Base-by-base conservation (phyloP, 352 stramenopile species). In the Phytophthora kernoviae region DNA sequence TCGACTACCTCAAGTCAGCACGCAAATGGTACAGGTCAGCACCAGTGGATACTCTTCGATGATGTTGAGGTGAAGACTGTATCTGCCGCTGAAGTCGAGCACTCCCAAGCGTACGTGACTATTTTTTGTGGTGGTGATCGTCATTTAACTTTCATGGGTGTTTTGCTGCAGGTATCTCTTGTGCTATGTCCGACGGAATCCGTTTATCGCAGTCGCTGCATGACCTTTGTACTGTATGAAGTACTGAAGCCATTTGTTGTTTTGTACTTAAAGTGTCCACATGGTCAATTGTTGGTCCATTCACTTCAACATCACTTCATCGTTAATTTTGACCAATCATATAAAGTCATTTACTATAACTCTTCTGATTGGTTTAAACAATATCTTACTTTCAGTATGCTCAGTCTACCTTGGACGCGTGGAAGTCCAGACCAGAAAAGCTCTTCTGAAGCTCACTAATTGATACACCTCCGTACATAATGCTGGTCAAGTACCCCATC, bases 401-500 rank as follows among this genome's bases (percentile, higher is more conserved):
- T 46, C 17, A 24, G 5, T 40, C 4, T 40, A 5, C 4, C 33
- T 18, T 40, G 4, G 44, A 39, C 44, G 44, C 44, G 42, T 60
- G 22, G 14, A 58, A 59, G 18, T 26, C 20, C 11, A 48, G 34
- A 61, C 6, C 34, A n/a, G 48, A 37, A 53, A 54, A 58, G 41
- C 40, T 44, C 32, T 40, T 14, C 15, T 39, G 9, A 20, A 0
- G 44, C 42, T 18, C 15, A 27, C 24, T 18, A 27, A 24, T 18
- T 60, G 52, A 58, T 40, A 51, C 44, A 37, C 1, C 15, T 26
- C 20, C 7, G n/a, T 18, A 27, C 52, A 70, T 9, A 17, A 94
- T 94, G 83, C 70, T 83, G 45, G 84, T 93, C 65, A 90, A 88
- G 63, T 94, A 93, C 60, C 85, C 85, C 24, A 91, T 94, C 63